A percentile compares a stretch with the other conserved stretches of the same genome.
phyloP scores from a whole-genome alignment of 2,329 filamentous ascomycete genomes.

The Ophiosphaerella herpotricha region DNA sequence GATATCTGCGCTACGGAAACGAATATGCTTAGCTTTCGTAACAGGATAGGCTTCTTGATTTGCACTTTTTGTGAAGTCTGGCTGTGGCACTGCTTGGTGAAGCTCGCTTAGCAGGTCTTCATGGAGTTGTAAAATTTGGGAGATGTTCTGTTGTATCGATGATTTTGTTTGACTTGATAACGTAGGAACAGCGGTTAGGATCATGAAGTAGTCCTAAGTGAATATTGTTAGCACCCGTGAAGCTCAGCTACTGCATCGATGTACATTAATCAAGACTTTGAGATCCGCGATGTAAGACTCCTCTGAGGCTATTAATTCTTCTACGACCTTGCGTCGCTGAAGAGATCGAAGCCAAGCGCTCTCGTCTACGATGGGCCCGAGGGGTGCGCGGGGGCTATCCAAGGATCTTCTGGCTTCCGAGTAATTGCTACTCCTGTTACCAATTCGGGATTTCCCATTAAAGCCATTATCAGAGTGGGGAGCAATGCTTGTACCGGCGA shows the following conservation, averaged over 20 bases:
- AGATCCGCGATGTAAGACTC: conserved; percentile 87
- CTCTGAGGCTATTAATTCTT: conserved; percentile 85
- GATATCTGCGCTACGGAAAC: conserved; percentile 55
- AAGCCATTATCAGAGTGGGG: conserved; percentile 62
- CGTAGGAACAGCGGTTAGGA: conserved; percentile 72
- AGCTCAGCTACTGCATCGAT: conserved; percentile 25
- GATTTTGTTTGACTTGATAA: conserved; percentile 67
- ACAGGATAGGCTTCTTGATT: conserved; percentile 39
- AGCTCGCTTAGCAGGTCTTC: conserved; percentile 79
- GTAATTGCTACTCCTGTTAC: conserved; percentile 62
- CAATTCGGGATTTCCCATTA: conserved; percentile 64
- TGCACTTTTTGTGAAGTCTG: conserved; percentile 51
- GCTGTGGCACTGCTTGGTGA: conserved; percentile 70
- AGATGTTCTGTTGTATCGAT: conserved; percentile 78
- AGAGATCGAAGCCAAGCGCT: conserved; percentile 72
- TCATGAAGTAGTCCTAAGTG: conserved; percentile 51
- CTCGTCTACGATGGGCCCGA: conserved; percentile 63
- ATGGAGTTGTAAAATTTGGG: conserved; percentile 80
- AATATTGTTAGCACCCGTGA: not conserved
- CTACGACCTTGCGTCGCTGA: conserved; percentile 77
- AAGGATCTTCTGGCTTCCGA: conserved; percentile 65
- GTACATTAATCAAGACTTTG: conserved; percentile 82
- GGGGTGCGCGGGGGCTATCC: conserved; percentile 58
- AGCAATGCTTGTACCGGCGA: conserved; percentile 72
- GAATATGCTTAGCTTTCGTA: conserved; percentile 49